A percentile compares a stretch with the other conserved stretches of the same genome.
These are phyloP conservation scores for Candolleomyces efflorescens DNA, from an alignment of 768 basidiomycete genomes.

Conservation along the genomic window DNA sequence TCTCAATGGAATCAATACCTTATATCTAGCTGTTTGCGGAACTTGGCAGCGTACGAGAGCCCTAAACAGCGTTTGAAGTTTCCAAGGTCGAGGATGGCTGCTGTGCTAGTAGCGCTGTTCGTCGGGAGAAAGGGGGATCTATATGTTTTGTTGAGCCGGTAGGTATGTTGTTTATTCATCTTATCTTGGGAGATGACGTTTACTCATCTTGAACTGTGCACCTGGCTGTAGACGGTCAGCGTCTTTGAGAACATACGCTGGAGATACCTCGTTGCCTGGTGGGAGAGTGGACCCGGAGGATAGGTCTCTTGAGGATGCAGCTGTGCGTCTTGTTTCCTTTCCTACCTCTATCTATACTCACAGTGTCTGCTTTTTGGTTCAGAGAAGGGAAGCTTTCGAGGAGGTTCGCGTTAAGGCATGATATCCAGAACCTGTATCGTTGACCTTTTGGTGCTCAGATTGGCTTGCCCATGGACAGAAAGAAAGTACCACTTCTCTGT, in stretches of 20 bases:
- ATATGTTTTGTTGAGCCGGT: slow-evolving; percentile 83
- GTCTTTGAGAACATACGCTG: slow-evolving; percentile 71
- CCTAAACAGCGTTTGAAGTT: slow-evolving; percentile 36
- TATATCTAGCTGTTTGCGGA: slow-evolving; percentile 53
- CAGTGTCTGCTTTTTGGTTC: not conserved
- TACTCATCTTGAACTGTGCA: not conserved
- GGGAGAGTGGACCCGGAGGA: slow-evolving; percentile 76
- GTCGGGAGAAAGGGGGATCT: slow-evolving; percentile 80
- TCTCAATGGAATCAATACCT: not conserved
- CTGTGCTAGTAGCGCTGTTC: slow-evolving; percentile 82
- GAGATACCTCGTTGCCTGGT: slow-evolving; percentile 86
- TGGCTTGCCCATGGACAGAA: slow-evolving; percentile 70
- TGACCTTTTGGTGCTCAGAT: slow-evolving; percentile 44
- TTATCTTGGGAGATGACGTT: not conserved
- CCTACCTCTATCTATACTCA: not conserved
- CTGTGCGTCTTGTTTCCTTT: slow-evolving; percentile 46
- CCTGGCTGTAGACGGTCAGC: slow-evolving; percentile 78
- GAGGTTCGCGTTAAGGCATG: slow-evolving; percentile 49
- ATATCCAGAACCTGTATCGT: not conserved
- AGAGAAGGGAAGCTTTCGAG: slow-evolving; percentile 89
- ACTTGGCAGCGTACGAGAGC: slow-evolving; percentile 45
- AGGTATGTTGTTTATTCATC: slow-evolving; percentile 22
- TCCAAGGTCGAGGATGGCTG: slow-evolving; percentile 61
- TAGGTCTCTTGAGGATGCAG: slow-evolving; percentile 69
- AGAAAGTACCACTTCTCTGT: slow-evolving; percentile 71